Evolutionary conservation across 2,329 filamentous ascomycete genomes (phyloP), one percentile per base, ranked within the genome.

Genomic region (Bipolaris sorokiniana): DNA sequence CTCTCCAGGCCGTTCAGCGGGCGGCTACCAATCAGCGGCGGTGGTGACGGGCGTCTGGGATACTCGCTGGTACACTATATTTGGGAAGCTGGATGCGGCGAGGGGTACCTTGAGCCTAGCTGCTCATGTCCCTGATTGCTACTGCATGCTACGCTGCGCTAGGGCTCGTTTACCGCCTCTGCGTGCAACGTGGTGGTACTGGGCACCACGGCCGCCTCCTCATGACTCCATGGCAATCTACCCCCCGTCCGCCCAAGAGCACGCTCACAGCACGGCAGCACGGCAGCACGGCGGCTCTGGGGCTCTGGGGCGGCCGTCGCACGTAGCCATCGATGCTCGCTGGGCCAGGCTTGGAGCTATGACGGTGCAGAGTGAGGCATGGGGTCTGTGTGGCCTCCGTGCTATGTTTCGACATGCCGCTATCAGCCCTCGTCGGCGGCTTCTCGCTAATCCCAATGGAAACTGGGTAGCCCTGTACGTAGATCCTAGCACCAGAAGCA

Each of bases 321-420:
- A 54, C 48, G 22, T 31, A 44, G 46, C 46, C 26, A 11, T 22
- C 18, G 51, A 41, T 13, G 45, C 31, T 20, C 31, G 28, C 16
- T 26, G 41, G 42, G 31, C 61, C 58, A 58, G 54, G 1, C 53
- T 38, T 45, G 49, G 56, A 64, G 65, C 64, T 58, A 67, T 64
- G 64, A 54, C 59, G 58, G 56, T 46, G 59, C 61, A 60, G 56
- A 61, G 61, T 61, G 64, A 67, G 65, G 67, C 65, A 62, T 67
- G 66, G 51, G 59, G 62, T 62, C 67, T 68, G 67, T 68, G 67
- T 68, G 42, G 65, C 61, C 67, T 69, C 63, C 63, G 60, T 69
- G 64, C 65, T 65, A 58, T 68, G 67, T 68, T 68, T 69, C 63
- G 67, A 64, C 65, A 67, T 72, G 69, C 64, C 70, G 67, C 69